phyloP scores from a whole-genome alignment of 768 basidiomycete species.

The Sistotremastrum niveocremeum region DNA sequence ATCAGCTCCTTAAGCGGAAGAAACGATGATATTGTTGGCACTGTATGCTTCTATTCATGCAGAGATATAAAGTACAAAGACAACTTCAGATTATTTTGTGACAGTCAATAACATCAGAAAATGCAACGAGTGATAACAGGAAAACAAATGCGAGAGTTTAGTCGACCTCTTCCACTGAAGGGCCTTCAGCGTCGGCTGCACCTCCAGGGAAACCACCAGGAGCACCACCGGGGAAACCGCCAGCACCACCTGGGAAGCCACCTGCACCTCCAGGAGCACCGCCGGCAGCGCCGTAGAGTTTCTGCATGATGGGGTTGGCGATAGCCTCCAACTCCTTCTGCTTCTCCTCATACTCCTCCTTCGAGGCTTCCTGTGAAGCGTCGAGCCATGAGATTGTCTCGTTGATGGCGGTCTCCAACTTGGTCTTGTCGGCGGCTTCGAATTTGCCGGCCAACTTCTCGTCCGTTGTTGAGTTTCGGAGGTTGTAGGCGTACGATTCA shows the following conservation, averaged over 20 bases:
- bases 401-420: conserved; percentile 68
- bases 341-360: conserved; percentile 86
- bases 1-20: no score
- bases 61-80: no score
- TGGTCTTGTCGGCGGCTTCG: conserved; percentile 71
- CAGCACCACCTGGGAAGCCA: conserved; percentile 23
- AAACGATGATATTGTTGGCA: no score
- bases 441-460: conserved; percentile 84
- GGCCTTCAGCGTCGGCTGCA: conserved; percentile 62
- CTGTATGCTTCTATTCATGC: no score
- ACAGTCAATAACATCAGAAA: no score
- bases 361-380: conserved; percentile 74
- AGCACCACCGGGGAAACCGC: conserved; percentile 41
- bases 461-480: conserved; percentile 77
- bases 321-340: conserved; percentile 86
- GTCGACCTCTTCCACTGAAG: conserved; percentile 85
- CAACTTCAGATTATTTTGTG: no score
- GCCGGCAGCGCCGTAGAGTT: conserved; percentile 50
- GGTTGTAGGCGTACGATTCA: conserved; percentile 92
- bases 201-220: conserved; percentile 61
- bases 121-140: no score
- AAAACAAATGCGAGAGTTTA: conserved; percentile 20
- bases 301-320: conserved; percentile 61
- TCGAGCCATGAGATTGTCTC: conserved; percentile 83
- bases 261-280: conserved; percentile 28